These are phyloP conservation scores for Salix exigua DNA, from an alignment of 345 rosid genomes.

Conservation along the genomic window DNA sequence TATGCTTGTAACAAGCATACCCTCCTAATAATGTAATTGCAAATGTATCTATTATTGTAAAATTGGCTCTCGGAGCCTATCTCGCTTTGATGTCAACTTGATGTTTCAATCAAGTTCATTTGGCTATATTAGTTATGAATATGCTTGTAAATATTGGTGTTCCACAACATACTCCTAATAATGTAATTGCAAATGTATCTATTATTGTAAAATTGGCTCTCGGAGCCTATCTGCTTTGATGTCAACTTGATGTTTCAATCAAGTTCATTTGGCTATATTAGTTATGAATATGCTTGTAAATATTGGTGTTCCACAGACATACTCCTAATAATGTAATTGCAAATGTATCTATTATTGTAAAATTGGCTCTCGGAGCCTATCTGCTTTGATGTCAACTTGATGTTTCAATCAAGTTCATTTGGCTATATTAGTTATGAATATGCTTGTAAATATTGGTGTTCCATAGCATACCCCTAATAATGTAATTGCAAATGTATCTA, in stretches of 20 bases:
- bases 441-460: no score
- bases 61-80: not conserved
- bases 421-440: no score
- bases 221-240: not conserved
- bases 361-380: not conserved
- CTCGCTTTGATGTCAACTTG: not conserved
- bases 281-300: no score
- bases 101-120: no score
- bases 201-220: not conserved
- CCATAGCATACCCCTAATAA: not conserved
- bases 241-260: no score
- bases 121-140: no score
- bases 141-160: no score
- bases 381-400: not conserved
- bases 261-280: no score
- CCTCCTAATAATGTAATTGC: not conserved
- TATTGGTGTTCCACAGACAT: not conserved
- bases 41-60: not conserved
- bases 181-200: not conserved
- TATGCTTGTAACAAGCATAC: no score
- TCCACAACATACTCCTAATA: not conserved
- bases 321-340: not conserved
- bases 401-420: no score
- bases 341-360: not conserved
- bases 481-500: not conserved